Base-by-base conservation (phyloP, 2,329 filamentous ascomycete genomes). In the Verticillium zaregamsianum region DNA sequence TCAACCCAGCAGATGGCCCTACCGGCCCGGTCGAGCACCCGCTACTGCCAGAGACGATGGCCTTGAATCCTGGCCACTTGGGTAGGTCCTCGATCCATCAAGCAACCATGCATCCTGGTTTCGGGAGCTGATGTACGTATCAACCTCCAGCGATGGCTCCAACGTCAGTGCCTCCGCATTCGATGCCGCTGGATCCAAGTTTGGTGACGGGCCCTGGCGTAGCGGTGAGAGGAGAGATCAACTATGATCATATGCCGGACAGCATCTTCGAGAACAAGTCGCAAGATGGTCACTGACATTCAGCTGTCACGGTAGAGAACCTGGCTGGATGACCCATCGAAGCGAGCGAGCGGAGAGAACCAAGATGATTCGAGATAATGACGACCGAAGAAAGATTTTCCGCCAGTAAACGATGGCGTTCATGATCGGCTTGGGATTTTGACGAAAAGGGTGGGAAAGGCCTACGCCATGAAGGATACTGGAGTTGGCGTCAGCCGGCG, bases 201-300 rank as follows among this genome's bases (percentile, higher is more conserved):
- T 60, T 56, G 59, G 55, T 58, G 9, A 59, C 45, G 35, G 56
- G 61, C 14, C 67, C 69, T 2, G 58, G 52, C 8, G 40, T 67
- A 28, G 69, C 65, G 45, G 63, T 61, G 33, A 67, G 67, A 37
- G 61, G 66, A 2, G 65, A 63, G 17, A 67, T 74, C 61, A 74
- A 73, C 66, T 76, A 72, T 59, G 74, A 78, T 62, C 73, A 76
- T 56, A 74, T 76, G 71, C 70, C 75, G 1, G 74, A 77, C 54
- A 68, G 66, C 40, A 68, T 75, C 61, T 72, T 76, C 28, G 67
- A 68, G 11, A 20, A 52, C 3, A 52, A 11, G 20, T 23, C n/a
- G 45, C 20, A 20, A 52, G 20, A 25, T 11, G 3, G 5, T 6
- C n/a, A 52, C 11, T 8, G 45, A 52, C 9, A 8, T 6, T 3